Base-by-base conservation (phyloP, 192 early-diverging fungal genomes). In the Coemansia sp. region DNA sequence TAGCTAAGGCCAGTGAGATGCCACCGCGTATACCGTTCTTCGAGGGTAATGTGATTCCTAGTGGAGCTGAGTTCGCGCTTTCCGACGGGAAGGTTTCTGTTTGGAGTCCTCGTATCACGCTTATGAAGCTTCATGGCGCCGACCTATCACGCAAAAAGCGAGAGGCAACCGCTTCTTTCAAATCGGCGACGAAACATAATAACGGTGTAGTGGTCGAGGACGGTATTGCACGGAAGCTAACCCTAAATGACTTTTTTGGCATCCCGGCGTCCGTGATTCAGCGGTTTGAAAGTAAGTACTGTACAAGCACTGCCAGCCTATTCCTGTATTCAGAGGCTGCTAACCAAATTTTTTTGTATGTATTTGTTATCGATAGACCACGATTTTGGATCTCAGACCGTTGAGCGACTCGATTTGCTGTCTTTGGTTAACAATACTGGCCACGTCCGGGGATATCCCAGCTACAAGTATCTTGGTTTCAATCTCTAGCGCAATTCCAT, bases 161-260 rank as follows among this genome's bases (percentile, higher is more conserved):
- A 53, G 46, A 70, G 44, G 69, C 69, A 9, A 70, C 29, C 1
- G 68, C 55, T 7, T 61, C 68, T 41, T 24, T 61, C 27, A 58
- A 69, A 31, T 61, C 68, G 13, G 57, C 68, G 33, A 47, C 43
- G 13, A 69, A 69, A 24, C 40, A n/a, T 13, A 50, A 47, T 3
- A n/a, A 20, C 15, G 39, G 22, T 6, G 41, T 41, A 3, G 61
- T 41, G 10, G 44, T 33, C 16, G 38, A 38, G 12, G 31, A 34
- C 2, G 57, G 57, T 3, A 18, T 58, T 60, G 3, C 60, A 2
- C 20, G 55, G 18, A 62, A 52, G 61, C 31, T 71, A 20, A 62
- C 70, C 2, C n/a, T 64, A 27, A 71, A 65, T 43, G 62, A 64
- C 62, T 65, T 55, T 65, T 64, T 64, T 33, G 62, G 70, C 7